Evolutionary conservation across 345 rosid genomes (phyloP), one percentile per base, ranked within the genome.

Genomic region (Salix dunnii): DNA sequence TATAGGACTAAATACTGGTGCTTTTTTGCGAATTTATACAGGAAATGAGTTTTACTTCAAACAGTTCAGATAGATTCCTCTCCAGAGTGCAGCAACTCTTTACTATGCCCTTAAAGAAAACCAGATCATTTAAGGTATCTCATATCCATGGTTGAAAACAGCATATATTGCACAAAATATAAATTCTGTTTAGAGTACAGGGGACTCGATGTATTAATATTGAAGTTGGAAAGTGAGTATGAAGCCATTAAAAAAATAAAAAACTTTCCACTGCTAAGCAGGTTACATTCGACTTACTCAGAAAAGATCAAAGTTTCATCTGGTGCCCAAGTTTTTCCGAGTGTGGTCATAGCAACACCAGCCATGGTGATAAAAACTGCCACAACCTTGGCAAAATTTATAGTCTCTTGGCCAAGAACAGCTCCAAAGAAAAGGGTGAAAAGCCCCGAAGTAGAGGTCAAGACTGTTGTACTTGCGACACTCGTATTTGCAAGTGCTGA

Each of bases 301-400:
- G 88, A 81, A 66, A 61, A 35, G n/a, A 73, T 85, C 55, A 83
- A 64, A 79, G 75, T 51, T 70, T 90, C 92, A 67, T 89, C 90
- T 0, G 82, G 62, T 35, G 90, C 90, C 90, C 89, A 89, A 66
- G 91, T 90, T 78, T 87, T 85, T 36, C 92, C 92, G 72, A 84
- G 76, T 0, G 91, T 86, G 55, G 92, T 90, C 92, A 87, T 84
- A 81, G 91, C 94, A 77, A 85, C 91, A 76, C 94, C 92, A 70
- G 85, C 80, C 88, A 90, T 87, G 88, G 91, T 87, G 63, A 89
- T 75, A 42, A 89, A 77, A 75, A 87, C 94, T 68, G 94, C 88
- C 36, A 84, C 84, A 83, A 86, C 89, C 85, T 88, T 90, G 3
- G 81, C 78, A 23, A 81, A 42, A 70, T 73, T 85, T 62, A 90